Base-by-base conservation (phyloP, 495 filamentous ascomycete species). In the Xylaria venustula region DNA sequence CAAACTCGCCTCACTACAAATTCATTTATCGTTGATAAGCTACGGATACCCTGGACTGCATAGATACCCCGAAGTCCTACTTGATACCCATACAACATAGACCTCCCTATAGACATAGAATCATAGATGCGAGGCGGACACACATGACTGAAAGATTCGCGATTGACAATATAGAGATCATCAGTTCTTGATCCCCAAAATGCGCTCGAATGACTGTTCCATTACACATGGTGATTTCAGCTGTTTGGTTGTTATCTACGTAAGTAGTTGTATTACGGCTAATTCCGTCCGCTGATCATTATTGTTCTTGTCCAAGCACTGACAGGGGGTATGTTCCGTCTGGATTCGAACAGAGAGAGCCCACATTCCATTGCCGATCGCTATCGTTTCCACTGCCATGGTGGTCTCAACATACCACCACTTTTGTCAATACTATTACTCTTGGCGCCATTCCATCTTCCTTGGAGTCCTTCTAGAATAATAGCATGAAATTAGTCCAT, bases 1-100 rank as follows among this genome's bases (percentile, higher is more conserved):
- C 52, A 63, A 34, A 32, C 37, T 17, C 47, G 60, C 12, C 51
- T 63, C 4, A 25, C 26, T 1, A 44, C 23, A 9, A 42, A 11
- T 25, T 44, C 45, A 9, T 57, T 57, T 49, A 45, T 57, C 17
- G 52, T 63, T 15, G 52, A 57, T 12, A 58, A 34, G 26, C 8
- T 19, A 60, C 57, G 57, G 48, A 52, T 47, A 30, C 47, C 57
- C 14, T 60, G 57, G 57, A 51, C 36, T 45, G 57, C 22, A 52
- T 60, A 60, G 34, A 44, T n/a, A n/a, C n/a, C n/a, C n/a, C n/a
- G 37, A 40, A 9, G 37, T 3, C 7, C 37, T 40, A 40, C 15
- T 9, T 15, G 7, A 3, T 8, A 5, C 7, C 37, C 6, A 40
- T 45, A 20, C n/a, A 34, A 34, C 30, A 34, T 34, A 34, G 30